Evolutionary conservation across 2,329 filamentous ascomycete genomes (phyloP), one percentile per base, ranked within the genome.

Genomic region (Sporothrix globosa): DNA sequence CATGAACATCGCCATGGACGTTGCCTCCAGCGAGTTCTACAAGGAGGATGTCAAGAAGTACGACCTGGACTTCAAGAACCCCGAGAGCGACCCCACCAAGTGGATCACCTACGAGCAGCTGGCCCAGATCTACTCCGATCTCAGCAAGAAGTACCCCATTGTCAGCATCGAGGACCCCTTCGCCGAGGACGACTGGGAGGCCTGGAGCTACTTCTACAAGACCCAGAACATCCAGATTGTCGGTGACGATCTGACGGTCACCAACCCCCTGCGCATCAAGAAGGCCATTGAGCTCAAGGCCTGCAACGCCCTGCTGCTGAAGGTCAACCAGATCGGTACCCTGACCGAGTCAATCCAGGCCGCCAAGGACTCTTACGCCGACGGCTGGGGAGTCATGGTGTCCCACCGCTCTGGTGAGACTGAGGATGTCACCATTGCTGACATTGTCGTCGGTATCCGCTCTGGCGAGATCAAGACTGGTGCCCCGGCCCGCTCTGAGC

Each of bases 181-280:
- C 85, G 95, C 93, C 75, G 96, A 99, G 89, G 96, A 98, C 80
- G 96, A 99, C 88, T 99, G 96, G 96, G 95, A 98, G 89, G 96
- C 96, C 74, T 99, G 96, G 96, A 97, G 92, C 90, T 97, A 98
- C 91, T 99, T 98, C 91, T 97, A 91, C 91, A 97, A 97, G 92
- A 96, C 92, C 78, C 93, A 93, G 80, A 90, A 97, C 84, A 94
- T 96, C 87, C 96, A 99, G 88, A 93, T 99, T 81, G 96, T 99
- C 76, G 96, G 91, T 86, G 96, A 99, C 81, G 96, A 99, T 81
- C 84, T 99, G 88, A 98, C 96, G 76, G 96, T 99, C 83, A 99
- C 96, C 84, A 99, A 99, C 90, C 96, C 96, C 74, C 85, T 92
- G 78, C 95, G 96, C 83, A 99, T 99, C 89, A 97, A 98, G 92